Evolutionary conservation across 1,139 yeast species (phyloP), one percentile per base, ranked within the genome.

Genomic region (Suhomyces yuchorum): DNA sequence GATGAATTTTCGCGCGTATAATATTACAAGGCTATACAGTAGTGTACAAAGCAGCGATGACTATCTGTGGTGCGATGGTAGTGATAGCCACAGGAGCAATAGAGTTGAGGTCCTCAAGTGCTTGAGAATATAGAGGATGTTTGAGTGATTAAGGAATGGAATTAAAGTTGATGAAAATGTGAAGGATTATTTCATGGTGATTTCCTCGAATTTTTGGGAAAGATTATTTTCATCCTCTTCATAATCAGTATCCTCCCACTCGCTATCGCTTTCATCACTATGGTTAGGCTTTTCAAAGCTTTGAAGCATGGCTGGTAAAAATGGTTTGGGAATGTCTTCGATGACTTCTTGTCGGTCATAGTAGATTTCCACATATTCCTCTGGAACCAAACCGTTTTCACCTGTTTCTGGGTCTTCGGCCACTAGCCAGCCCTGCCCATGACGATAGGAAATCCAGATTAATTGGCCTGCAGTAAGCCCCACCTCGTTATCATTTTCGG

Each of bases 371-470:
- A 93, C 97, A 60, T 91, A 93, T 59, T 89, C 97, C 61, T 92
- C 97, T 1, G 99, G 99, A 6, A 93, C 96, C 45, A 93, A 78
- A 1, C 99, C 99, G 24, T 96, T 88, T 56, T 85, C 87, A 1
- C 91, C 92, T 3, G 87, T 78, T 30, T 66, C 76, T 0, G 91
- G 87, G 60, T 88, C 92, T 57, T 85, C 89, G 0, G 98, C 98
- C 43, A 93, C 98, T 4, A 95, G 76, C 99, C 99, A 93, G 6
- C 99, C 99, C 64, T 93, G 97, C 18, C 98, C 98, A 64, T 93
- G 97, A 53, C 96, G 80, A 65, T 92, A 92, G 51, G 87, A 83
- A 28, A 93, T 87, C 81, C 93, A 86, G 3, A 95, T 82, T 17
- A 82, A 67, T 66, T 93, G 98, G 35, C 97, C 96, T 58, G 87